Conservation (phyloP, 345 rosid genomes). For the Camelina laxa region DNA sequence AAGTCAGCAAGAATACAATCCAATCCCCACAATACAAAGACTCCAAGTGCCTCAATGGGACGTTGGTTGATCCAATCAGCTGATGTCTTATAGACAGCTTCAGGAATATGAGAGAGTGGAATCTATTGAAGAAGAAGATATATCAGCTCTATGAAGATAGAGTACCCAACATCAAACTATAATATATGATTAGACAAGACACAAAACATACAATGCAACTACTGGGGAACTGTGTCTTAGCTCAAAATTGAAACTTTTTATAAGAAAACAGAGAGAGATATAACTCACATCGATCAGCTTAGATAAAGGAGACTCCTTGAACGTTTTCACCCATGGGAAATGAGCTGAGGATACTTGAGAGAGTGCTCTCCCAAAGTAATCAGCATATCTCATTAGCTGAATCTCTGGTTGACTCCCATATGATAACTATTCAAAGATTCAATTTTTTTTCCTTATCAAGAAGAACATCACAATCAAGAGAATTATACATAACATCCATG, state of each 20-base stretch:
- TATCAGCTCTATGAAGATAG: background rate
- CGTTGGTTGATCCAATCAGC: slow-evolving; percentile 70
- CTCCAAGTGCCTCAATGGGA: slow-evolving; percentile 61
- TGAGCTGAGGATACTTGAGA: slow-evolving; percentile 54
- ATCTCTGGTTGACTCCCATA: slow-evolving; percentile 59
- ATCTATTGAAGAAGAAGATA: slow-evolving; percentile 47
- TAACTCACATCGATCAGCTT: slow-evolving; percentile 53
- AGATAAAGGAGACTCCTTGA: slow-evolving; percentile 56
- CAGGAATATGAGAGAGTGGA: slow-evolving; percentile 65
- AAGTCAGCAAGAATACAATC: slow-evolving; percentile 66
- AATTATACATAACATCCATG: background rate
- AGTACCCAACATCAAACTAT: too few species aligned
- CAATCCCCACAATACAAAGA: slow-evolving; percentile 64
- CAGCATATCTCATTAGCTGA: slow-evolving; percentile 64
- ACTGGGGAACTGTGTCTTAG: too few species aligned
- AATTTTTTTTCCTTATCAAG: background rate
- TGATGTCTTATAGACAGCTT: slow-evolving; percentile 63
- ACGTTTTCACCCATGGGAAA: slow-evolving; percentile 65
- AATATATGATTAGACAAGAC: background rate
- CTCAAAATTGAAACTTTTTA: too few species aligned
- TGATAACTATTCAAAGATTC: slow-evolving; percentile 43
- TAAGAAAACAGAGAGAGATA: background rate
- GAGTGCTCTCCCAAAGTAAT: slow-evolving; percentile 68
- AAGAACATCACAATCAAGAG: background rate
- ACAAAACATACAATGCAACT: background rate